These are phyloP conservation scores for Omphalotus guepiniiformis DNA, from an alignment of 768 basidiomycete genomes.

Conservation along the genomic window DNA sequence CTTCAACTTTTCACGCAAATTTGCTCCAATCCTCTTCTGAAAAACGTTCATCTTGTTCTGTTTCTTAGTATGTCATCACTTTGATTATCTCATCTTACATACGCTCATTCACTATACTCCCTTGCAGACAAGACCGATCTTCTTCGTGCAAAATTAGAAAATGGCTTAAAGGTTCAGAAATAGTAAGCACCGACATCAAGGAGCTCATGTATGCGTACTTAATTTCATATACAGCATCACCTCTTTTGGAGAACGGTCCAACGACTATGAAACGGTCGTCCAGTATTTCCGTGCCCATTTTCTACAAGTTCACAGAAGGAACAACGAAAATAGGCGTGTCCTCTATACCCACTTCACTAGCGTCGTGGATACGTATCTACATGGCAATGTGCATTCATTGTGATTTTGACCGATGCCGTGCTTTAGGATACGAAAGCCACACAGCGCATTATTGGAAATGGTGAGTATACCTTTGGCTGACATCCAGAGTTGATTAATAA, in stretches of 20 bases:
- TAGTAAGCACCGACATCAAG: too few species aligned
- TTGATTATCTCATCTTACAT: slow-evolving; percentile 4
- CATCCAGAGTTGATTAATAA: neutral
- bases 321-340: slow-evolving; percentile 77
- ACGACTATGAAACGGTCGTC: slow-evolving; percentile 77
- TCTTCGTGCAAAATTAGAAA: slow-evolving; percentile 64
- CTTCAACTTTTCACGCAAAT: slow-evolving; percentile 86
- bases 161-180: slow-evolving; percentile 68
- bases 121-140: slow-evolving; percentile 73
- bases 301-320: slow-evolving; percentile 73
- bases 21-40: slow-evolving; percentile 75
- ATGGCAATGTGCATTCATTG: too few species aligned
- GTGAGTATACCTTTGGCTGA: slow-evolving; percentile 32
- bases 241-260: slow-evolving; percentile 75
- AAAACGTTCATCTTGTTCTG: slow-evolving; percentile 58
- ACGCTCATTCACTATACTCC: slow-evolving; percentile 5
- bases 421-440: slow-evolving; percentile 77
- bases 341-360: slow-evolving; percentile 80
- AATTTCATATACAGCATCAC: slow-evolving; percentile 52
- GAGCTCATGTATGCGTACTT: too few species aligned
- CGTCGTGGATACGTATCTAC: too few species aligned
- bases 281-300: slow-evolving; percentile 89
- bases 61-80: slow-evolving; percentile 46
- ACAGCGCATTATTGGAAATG: slow-evolving; percentile 78
- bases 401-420: slow-evolving; percentile 2